Percentiles rank a stretch among this genome's conserved stretches.
Conservation (phyloP, 1,284 basidiomycete species). For the Megacollybia platyphylla region DNA sequence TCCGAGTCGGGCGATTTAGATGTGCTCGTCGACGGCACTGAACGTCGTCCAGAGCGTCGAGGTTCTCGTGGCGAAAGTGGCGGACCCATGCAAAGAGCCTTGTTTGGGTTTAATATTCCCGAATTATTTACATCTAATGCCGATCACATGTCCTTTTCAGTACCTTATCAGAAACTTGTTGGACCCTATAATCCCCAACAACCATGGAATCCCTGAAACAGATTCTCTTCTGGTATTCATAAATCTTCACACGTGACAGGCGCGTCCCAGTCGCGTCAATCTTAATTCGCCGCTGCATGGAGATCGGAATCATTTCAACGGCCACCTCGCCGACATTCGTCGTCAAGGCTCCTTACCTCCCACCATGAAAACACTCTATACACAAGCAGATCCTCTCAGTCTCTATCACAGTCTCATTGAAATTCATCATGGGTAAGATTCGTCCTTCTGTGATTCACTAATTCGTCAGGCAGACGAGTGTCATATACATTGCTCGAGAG, state of each 20-base stretch:
- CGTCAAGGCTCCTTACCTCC: not conserved
- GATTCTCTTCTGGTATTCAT: no score
- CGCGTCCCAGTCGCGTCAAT: no score
- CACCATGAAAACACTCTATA: not conserved
- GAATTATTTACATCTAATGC: not conserved
- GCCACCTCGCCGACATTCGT: not conserved
- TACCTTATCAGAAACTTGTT: no score
- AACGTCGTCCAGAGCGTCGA: conserved; percentile 62
- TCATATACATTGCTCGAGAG: not conserved
- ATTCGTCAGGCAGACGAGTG: not conserved
- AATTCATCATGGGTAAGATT: not conserved
- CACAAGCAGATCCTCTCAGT: not conserved
- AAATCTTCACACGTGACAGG: no score
- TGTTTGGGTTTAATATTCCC: conserved; percentile 9
- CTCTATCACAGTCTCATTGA: not conserved
- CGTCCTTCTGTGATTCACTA: not conserved
- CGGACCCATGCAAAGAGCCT: conserved; percentile 51
- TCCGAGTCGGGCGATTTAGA: conserved; percentile 71
- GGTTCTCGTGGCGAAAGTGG: conserved; percentile 66
- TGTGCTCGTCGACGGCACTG: conserved; percentile 49
- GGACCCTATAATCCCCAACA: not conserved
- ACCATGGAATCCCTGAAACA: not conserved
- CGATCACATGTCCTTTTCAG: not conserved
- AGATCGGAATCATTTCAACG: no score
- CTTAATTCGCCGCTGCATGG: no score